These are phyloP conservation scores for Pichia sp. DNA, from an alignment of 1,139 yeast genomes.

Conservation along the genomic window DNA sequence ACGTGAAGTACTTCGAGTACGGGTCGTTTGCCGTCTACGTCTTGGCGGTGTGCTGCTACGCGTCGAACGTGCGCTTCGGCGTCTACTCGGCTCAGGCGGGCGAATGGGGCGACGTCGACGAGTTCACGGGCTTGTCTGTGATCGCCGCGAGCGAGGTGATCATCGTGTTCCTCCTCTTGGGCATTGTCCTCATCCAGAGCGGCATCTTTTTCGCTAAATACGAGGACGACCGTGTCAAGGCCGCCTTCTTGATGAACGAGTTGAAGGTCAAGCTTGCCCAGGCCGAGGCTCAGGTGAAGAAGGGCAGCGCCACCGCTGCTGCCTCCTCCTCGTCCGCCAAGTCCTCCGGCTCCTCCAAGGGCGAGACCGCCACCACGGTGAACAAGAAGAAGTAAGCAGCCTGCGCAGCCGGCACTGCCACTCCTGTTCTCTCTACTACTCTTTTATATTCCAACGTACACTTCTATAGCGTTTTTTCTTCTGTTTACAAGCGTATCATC, in stretches of 20 bases:
- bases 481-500: no score
- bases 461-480: no score
- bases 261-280: constrained; percentile 31
- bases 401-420: background rate
- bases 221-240: constrained; percentile 59
- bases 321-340: constrained; percentile 7
- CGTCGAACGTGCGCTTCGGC: constrained; percentile 84
- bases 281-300: constrained; percentile 17
- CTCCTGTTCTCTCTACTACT: background rate
- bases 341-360: constrained; percentile 5
- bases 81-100: constrained; percentile 63
- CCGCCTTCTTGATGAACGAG: constrained; percentile 39
- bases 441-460: background rate
- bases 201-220: constrained; percentile 88
- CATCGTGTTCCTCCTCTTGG: constrained; percentile 64
- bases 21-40: constrained; percentile 72
- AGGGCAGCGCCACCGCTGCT: constrained; percentile 9
- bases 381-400: constrained; percentile 5
- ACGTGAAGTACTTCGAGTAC: constrained; percentile 83
- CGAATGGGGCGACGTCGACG: constrained; percentile 91
- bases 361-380: constrained; percentile 9
- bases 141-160: constrained; percentile 87
- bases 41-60: constrained; percentile 68
- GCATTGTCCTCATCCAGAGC: constrained; percentile 76
- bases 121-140: constrained; percentile 80